Evolutionary conservation across 2,329 filamentous ascomycete genomes (phyloP).

Genomic region (Diplodia mutila): DNA sequence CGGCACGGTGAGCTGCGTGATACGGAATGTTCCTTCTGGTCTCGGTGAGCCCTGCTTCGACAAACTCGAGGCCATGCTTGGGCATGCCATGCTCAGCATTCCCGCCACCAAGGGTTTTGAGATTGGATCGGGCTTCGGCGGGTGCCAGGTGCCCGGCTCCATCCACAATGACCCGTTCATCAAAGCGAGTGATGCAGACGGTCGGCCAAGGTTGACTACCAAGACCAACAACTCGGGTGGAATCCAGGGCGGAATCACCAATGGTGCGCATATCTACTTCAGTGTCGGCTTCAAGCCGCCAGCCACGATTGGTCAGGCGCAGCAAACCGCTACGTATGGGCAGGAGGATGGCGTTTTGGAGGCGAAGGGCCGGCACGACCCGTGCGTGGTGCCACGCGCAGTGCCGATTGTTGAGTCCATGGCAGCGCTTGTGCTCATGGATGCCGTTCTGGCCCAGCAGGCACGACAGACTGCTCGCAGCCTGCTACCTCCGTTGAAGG

Average conservation of each 20-base stretch:
- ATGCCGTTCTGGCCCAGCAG: constrained; percentile 83
- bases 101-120: constrained; percentile 96
- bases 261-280: constrained; percentile 94
- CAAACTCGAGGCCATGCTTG: constrained; percentile 89
- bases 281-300: constrained; percentile 92
- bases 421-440: constrained; percentile 85
- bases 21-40: constrained; percentile 81
- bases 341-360: constrained; percentile 75
- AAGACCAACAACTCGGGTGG: constrained; percentile 95
- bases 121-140: constrained; percentile 88
- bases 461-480: constrained; percentile 51
- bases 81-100: constrained; percentile 92
- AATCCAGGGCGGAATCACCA: constrained; percentile 93
- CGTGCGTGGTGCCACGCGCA: constrained; percentile 86
- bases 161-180: constrained; percentile 90
- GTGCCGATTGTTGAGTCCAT: constrained; percentile 91
- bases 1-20: constrained; percentile 91
- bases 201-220: constrained; percentile 71
- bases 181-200: constrained; percentile 55
- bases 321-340: constrained; percentile 80
- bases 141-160: constrained; percentile 84
- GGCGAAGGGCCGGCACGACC: constrained; percentile 92
- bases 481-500: constrained; percentile 44
- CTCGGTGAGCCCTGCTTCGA: constrained; percentile 94
- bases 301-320: constrained; percentile 88